These are phyloP conservation scores for Infundibulicybe gibba DNA, from an alignment of 768 basidiomycete genomes.

Conservation along the genomic window DNA sequence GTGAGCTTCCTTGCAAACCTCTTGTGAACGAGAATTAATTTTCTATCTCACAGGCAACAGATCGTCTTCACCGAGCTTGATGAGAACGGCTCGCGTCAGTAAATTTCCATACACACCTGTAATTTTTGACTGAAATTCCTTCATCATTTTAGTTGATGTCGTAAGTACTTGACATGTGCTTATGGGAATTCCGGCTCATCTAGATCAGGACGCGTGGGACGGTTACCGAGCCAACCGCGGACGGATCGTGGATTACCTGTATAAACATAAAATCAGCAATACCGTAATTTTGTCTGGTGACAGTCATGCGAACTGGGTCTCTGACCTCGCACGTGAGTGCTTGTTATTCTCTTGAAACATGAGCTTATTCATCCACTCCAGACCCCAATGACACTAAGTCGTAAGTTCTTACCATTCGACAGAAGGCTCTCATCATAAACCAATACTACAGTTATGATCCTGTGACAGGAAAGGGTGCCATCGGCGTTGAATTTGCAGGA, in stretches of 20 bases:
- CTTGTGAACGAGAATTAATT: neutral
- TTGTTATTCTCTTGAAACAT: conserved; percentile 2
- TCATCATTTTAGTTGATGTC: neutral
- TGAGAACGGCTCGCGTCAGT: conserved; percentile 30
- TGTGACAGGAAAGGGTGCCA: conserved; percentile 41
- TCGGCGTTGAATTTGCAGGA: conserved; percentile 61
- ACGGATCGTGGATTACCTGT: conserved; percentile 47
- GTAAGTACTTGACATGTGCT: conserved; percentile 12
- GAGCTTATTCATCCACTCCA: conserved; percentile 10
- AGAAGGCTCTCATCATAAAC: neutral
- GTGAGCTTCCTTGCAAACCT: conserved; percentile 15
- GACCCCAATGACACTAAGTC: conserved; percentile 49
- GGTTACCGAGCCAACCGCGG: conserved; percentile 53
- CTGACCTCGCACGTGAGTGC: conserved; percentile 46
- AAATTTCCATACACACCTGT: neutral
- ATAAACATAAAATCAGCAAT: conserved; percentile 47
- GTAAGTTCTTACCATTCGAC: conserved; percentile 6
- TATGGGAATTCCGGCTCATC: conserved; percentile 11
- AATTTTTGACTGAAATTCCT: conserved; percentile 1
- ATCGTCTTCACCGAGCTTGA: conserved; percentile 51
- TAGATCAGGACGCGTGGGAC: conserved; percentile 49
- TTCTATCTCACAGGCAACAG: conserved; percentile 38
- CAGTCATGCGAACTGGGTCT: conserved; percentile 61
- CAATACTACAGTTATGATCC: conserved; percentile 38
- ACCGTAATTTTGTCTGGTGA: conserved; percentile 55